Evolutionary conservation across 1,139 yeast genomes (phyloP), one percentile per base, ranked within the genome.

Genomic region (Yamadazyma atlantica): DNA sequence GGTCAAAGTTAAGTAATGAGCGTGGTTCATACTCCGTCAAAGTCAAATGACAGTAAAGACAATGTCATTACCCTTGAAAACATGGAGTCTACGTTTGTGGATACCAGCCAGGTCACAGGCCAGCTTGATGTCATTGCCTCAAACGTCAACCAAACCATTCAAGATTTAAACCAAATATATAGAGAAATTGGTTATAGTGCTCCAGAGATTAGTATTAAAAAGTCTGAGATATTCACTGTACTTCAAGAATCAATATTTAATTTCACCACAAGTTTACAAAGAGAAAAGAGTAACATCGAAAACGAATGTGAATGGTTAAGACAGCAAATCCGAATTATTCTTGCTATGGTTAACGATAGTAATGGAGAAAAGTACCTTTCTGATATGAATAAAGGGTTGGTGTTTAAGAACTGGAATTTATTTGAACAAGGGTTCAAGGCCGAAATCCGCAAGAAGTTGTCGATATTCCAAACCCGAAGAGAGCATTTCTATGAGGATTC

Each of bases 301-400:
- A 66, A 62, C 40, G 78, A 72, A 44, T 69, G 75, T 50, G 75
- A 69, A 37, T 71, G 77, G 76, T 54, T 71, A 38, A 50, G 75
- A 36, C 75, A 71, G 45, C 76, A 71, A 42, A 63, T 70, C 21
- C 52, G 61, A 32, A 54, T 69, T 5, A 67, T 71, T 3, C 51
- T 70, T 19, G 67, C 73, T 3, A 67, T 71, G 66, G 50, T 69
- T 3, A 60, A 68, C 41, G 78, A 72, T 39, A 44, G 40, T 18
- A 47, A 47, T 11, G 75, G 75, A 0, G 61, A 54, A 2, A 53
- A 51, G 13, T 40, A 46, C 17, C 46, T 70, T 7, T 39, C 50
- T 3, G 43, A 57, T 4, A 38, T 55, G 29, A 57, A 60, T 33
- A 53, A 67, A 37, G 73, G 73, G 1, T 44, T 69, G 6, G 65